Evolutionary conservation across 1,139 yeast genomes (phyloP), one percentile per base, ranked within the genome.

Genomic region (Magnusiomyces sp.): DNA sequence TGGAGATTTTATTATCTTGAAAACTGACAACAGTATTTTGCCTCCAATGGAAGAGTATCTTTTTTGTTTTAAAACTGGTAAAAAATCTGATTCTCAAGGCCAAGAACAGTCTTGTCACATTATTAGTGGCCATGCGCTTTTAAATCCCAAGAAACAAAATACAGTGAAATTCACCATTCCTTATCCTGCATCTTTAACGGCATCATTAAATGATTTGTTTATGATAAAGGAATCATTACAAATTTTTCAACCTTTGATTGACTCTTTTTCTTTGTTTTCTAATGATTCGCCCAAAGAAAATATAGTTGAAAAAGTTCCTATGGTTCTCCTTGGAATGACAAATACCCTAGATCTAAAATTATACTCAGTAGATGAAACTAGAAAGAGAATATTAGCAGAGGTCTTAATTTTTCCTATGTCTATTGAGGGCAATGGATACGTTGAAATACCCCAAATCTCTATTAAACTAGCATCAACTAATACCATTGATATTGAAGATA

Each of bases 321-420:
- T 43, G 11, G 4, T 14, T 10, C 20, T 51, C 3, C 10, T 55
- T 31, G 53, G 50, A 11, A 58, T 55, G 45, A 54, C 59, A 4
- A 59, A 57, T 40, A 44, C 56, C 2, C 50, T 59, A 36, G 36
- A 43, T 20, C 7, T 34, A n/a, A 23, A 23, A 7, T 7, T 23
- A 7, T 23, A 23, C 29, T 23, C 29, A 23, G 29, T 23, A 5
- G 29, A 23, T 23, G 29, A 7, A 23, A 23, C 4, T 7, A 23
- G 7, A 23, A 23, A 23, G 7, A 23, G 7, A 4, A 7, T 23
- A 5, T 5, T 23, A 23, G 29, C 29, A 23, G 40, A 49, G n/a
- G 34, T 50, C 11, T 48, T 55, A 4, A 41, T 59, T 2, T 52
- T 55, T 37, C 64, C 64, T 2, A 40, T 59, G 17, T 54, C 55